Conservation (phyloP, 768 basidiomycete genomes). For the Pleurotus cornucopiae region DNA sequence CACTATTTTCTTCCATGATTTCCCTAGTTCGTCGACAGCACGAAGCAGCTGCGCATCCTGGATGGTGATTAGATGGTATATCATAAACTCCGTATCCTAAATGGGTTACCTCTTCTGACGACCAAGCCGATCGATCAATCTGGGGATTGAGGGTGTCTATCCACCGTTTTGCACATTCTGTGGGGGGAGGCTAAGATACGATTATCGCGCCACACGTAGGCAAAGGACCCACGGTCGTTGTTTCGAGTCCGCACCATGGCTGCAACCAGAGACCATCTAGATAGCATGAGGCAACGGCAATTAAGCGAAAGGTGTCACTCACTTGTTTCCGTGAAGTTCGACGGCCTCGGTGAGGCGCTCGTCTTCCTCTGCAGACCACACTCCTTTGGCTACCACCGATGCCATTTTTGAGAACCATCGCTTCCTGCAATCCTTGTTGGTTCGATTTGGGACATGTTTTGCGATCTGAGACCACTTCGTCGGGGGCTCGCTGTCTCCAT, state of each 20-base stretch:
- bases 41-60: constrained; percentile 52
- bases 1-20: constrained; percentile 60
- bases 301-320: constrained; percentile 8
- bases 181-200: constrained; percentile 2
- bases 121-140: constrained; percentile 59
- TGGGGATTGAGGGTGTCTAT: constrained; percentile 58
- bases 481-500: constrained; percentile 50
- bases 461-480: neutral
- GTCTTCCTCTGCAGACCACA: constrained; percentile 60
- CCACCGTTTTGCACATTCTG: constrained; percentile 62
- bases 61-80: constrained; percentile 5
- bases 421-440: constrained; percentile 63
- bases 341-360: constrained; percentile 55
- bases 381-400: constrained; percentile 56
- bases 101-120: constrained; percentile 42
- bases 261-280: constrained; percentile 58
- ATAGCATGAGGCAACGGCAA: neutral
- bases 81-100: too few species aligned
- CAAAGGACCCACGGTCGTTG: constrained; percentile 46
- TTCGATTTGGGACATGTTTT: constrained; percentile 58
- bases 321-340: constrained; percentile 54
- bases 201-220: neutral
- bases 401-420: constrained; percentile 65
- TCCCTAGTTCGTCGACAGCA: constrained; percentile 54
- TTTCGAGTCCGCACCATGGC: constrained; percentile 52